Conservation (phyloP, 352 stramenopile genomes). For the Sclerospora graminicola region DNA sequence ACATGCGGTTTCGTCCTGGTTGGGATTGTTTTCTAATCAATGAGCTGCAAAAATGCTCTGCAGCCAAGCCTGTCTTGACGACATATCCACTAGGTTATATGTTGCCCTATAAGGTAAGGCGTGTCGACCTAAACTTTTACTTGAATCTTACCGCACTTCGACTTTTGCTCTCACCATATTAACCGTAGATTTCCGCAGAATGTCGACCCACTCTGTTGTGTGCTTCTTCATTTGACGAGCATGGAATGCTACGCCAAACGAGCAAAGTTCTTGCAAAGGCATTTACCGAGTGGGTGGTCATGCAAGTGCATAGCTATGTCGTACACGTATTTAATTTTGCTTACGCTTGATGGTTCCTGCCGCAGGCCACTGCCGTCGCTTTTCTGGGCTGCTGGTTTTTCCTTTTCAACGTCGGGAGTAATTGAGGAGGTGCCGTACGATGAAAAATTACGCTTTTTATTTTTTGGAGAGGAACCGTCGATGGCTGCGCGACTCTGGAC, state of each 20-base stretch:
- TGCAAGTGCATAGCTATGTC: not conserved
- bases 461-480: slow-evolving; percentile 90
- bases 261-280: too few relatives aligned
- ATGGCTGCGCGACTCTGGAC: slow-evolving; percentile 89
- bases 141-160: not conserved
- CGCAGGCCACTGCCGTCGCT: slow-evolving; percentile 40
- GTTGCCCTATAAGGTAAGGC: too few relatives aligned
- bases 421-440: slow-evolving; percentile 82
- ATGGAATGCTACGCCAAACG: too few relatives aligned
- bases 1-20: too few relatives aligned
- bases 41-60: slow-evolving; percentile 27
- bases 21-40: too few relatives aligned
- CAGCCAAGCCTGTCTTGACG: slow-evolving; percentile 78
- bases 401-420: slow-evolving; percentile 42
- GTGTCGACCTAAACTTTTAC: not conserved
- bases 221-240: slow-evolving; percentile 40
- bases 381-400: slow-evolving; percentile 71
- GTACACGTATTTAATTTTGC: not conserved
- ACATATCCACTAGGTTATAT: slow-evolving; percentile 92
- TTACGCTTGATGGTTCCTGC: not conserved
- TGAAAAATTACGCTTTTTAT: slow-evolving; percentile 75
- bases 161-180: slow-evolving; percentile 30
- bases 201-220: slow-evolving; percentile 60
- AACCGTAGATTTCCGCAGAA: too few relatives aligned
- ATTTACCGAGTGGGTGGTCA: slow-evolving; percentile 16